Percentiles rank a stretch among this genome's conserved stretches.
phyloP scores from a whole-genome alignment of 305 asterid genomes.

The Plantago lanceolata region DNA sequence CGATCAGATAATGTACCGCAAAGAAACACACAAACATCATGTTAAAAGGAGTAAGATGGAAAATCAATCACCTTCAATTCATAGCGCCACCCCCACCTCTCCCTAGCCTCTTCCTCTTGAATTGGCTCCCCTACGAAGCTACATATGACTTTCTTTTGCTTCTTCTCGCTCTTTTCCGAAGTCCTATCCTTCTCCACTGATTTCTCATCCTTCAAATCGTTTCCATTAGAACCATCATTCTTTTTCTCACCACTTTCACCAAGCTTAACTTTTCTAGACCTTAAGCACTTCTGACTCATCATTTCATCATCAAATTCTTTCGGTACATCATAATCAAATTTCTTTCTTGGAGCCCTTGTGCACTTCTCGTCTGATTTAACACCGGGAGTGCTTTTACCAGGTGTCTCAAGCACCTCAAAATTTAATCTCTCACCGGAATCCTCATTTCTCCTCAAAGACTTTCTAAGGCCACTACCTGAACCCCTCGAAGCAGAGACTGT shows the following conservation, averaged over 20 bases:
- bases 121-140: slow-evolving; percentile 66
- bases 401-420: slow-evolving; percentile 4
- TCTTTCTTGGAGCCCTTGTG: slow-evolving; percentile 2
- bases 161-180: slow-evolving; percentile 10
- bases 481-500: slow-evolving; percentile 14
- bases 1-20: not conserved
- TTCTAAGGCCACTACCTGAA: not conserved
- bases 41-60: too few species aligned
- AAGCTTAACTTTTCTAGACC: slow-evolving; percentile 39
- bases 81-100: slow-evolving; percentile 80
- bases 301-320: slow-evolving; percentile 15
- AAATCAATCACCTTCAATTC: slow-evolving; percentile 59
- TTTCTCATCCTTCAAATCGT: slow-evolving; percentile 16
- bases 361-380: slow-evolving; percentile 13
- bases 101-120: slow-evolving; percentile 59
- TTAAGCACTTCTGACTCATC: slow-evolving; percentile 37
- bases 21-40: too few species aligned
- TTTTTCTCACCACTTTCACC: slow-evolving; percentile 22
- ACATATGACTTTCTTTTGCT: slow-evolving; percentile 25
- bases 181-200: slow-evolving; percentile 5
- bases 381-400: slow-evolving; percentile 7
- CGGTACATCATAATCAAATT: slow-evolving; percentile 11
- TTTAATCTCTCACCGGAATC: not conserved
- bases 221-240: slow-evolving; percentile 15
- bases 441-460: slow-evolving; percentile 14